A percentile compares a stretch with the other conserved stretches of the same genome.
Evolutionary conservation across 495 filamentous ascomycete genomes (phyloP).

Genomic region (Penicillium tannophilum): DNA sequence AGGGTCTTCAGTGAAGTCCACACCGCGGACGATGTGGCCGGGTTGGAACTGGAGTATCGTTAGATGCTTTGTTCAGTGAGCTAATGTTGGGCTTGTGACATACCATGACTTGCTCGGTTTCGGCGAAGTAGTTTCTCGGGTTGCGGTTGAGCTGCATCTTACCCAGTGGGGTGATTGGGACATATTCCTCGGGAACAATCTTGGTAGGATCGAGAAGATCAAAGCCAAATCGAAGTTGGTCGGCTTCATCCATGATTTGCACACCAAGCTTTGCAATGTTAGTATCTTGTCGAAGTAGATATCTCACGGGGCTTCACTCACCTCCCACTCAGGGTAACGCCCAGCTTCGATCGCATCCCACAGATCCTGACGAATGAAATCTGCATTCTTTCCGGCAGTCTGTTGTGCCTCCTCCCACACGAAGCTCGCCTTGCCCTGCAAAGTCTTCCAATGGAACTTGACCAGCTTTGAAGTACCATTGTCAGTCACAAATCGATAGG

Average conservation of each 20-base stretch:
- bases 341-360: constrained; percentile 69
- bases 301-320: constrained; percentile 15
- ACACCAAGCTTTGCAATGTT: constrained; percentile 52
- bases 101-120: constrained; percentile 74
- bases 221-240: constrained; percentile 66
- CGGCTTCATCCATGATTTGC: constrained; percentile 73
- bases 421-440: constrained; percentile 67
- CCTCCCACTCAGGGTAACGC: constrained; percentile 71
- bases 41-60: constrained; percentile 33
- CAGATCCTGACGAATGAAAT: constrained; percentile 71
- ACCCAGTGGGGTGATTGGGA: constrained; percentile 65
- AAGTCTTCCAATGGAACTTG: constrained; percentile 73
- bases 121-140: constrained; percentile 76
- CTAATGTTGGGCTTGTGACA: constrained; percentile 13
- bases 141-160: constrained; percentile 71
- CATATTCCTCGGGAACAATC: constrained; percentile 72
- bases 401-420: constrained; percentile 76
- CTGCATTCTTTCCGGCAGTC: constrained; percentile 68
- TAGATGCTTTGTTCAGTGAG: not conserved
- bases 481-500: constrained; percentile 69
- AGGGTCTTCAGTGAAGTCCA: constrained; percentile 75
- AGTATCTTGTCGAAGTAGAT: constrained; percentile 1
- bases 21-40: constrained; percentile 63
- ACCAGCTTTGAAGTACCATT: constrained; percentile 65
- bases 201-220: constrained; percentile 78